Percentiles rank a stretch among this genome's conserved stretches.
These are phyloP conservation scores for Cryptococcus floricola DNA, from an alignment of 1,284 basidiomycete species.

Conservation along the genomic window DNA sequence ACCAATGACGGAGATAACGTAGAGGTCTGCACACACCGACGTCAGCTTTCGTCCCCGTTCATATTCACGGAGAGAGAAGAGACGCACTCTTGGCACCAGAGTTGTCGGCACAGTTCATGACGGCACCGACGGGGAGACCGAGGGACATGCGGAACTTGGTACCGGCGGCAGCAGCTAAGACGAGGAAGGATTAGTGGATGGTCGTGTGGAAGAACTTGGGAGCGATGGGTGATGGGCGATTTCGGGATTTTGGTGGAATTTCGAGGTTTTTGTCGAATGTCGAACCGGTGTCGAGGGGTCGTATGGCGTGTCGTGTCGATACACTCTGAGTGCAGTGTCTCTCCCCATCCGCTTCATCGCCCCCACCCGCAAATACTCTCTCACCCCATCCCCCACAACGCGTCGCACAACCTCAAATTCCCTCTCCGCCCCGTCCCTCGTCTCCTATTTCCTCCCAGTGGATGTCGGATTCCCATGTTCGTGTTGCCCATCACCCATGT, in stretches of 20 bases:
- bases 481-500: neutral
- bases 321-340: too few species aligned
- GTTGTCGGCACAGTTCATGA: conserved; percentile 99
- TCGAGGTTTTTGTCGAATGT: conserved; percentile 1
- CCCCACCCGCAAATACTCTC: neutral
- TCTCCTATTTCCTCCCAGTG: neutral
- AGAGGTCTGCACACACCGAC: conserved; percentile 38
- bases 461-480: neutral
- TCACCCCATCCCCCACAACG: neutral
- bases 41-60: neutral
- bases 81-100: conserved; percentile 83
- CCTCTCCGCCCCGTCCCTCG: neutral
- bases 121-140: conserved; percentile 92
- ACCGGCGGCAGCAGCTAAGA: conserved; percentile 58
- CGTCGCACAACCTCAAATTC: neutral
- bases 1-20: conserved; percentile 57
- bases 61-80: neutral
- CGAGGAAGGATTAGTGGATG: neutral
- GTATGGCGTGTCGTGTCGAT: neutral
- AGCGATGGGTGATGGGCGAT: neutral
- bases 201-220: too few species aligned
- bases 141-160: conserved; percentile 98
- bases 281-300: neutral
- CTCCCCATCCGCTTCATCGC: neutral
- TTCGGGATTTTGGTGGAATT: neutral